These are phyloP conservation scores for Hypoxylon rickii DNA, from an alignment of 495 filamentous ascomycete genomes.

Conservation along the genomic window DNA sequence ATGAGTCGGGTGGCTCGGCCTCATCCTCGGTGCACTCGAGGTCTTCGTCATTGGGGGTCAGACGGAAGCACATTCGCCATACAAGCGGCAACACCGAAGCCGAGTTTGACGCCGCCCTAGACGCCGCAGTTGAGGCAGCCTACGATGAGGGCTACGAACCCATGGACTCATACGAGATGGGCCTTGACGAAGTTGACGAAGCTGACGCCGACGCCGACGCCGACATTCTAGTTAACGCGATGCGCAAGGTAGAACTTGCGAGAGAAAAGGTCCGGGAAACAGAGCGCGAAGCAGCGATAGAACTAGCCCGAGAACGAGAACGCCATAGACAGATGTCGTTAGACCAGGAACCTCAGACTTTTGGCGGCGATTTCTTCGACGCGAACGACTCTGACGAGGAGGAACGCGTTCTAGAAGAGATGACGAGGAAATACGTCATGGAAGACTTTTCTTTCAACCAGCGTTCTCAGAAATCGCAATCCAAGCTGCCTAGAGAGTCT, in stretches of 20 bases:
- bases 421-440: slow-evolving; percentile 84
- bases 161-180: slow-evolving; percentile 54
- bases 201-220: slow-evolving; percentile 46
- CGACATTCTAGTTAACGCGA: slow-evolving; percentile 60
- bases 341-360: slow-evolving; percentile 29
- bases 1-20: slow-evolving; percentile 86
- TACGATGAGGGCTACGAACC: slow-evolving; percentile 93
- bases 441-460: slow-evolving; percentile 77
- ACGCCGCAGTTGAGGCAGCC: slow-evolving; percentile 94
- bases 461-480: slow-evolving; percentile 37
- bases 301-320: slow-evolving; percentile 61
- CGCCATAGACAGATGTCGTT: slow-evolving; percentile 45
- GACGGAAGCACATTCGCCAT: slow-evolving; percentile 66
- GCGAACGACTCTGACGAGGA: slow-evolving; percentile 88
- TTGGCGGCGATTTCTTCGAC: slow-evolving; percentile 54
- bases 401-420: slow-evolving; percentile 88
- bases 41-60: slow-evolving; percentile 69
- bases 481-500: slow-evolving; percentile 82
- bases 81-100: slow-evolving; percentile 81
- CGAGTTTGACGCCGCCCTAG: slow-evolving; percentile 92
- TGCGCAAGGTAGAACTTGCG: slow-evolving; percentile 74
- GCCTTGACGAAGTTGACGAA: slow-evolving; percentile 25
- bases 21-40: slow-evolving; percentile 81
- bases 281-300: slow-evolving; percentile 70
- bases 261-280: slow-evolving; percentile 79